Base-by-base conservation (phyloP, 2,329 filamentous ascomycete species). In the Aquanectria penicillioides region DNA sequence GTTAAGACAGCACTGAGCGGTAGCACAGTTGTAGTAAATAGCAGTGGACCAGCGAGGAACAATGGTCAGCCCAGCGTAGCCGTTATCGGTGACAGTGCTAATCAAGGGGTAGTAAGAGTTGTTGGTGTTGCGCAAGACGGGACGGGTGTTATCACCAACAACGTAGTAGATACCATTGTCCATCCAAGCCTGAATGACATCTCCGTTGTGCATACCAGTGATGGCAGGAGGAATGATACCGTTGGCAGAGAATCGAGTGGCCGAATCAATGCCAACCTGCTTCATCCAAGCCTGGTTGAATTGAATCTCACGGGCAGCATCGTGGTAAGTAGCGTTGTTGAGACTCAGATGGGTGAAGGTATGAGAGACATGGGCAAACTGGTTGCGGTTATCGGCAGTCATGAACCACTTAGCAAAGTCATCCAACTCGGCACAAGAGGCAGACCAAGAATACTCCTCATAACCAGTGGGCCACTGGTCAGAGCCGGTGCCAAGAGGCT, bases 1-100 rank as follows among this genome's bases (percentile, higher is more conserved):
- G 13, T 53, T 41, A 8, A 56, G 59, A n/a, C 55, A 60, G 29
- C 61, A 64, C 36, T 54, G 59, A 1, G 57, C 57, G 5, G 47
- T 63, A 9, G 56, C 55, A 28, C 61, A 64, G 34, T 64, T 64
- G 41, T 57, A 64, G 61, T 64, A 64, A 22, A 64, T 64, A 8
- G 61, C 59, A 18, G 61, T 64, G 11, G 61, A 49, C 12, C 41
- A 64, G 6, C 61, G 61, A 18, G 61, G 61, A 17, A 64, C 20
- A 11, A 64, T 64, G 8, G 51, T 46, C 0, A 64, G n/a, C 3
- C 61, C 61, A 8, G 52, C 48, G 23, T 64, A 64, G 4, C 61
- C 61, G 22, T 64, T 64, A n/a, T 26, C 46, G 1, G 49, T 51
- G 10, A 64, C 59, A 9, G 43, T 54, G 18, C 59, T 64, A 10